These are phyloP conservation scores for Leccinum holopus DNA, from an alignment of 1,284 basidiomycete genomes.

Conservation along the genomic window DNA sequence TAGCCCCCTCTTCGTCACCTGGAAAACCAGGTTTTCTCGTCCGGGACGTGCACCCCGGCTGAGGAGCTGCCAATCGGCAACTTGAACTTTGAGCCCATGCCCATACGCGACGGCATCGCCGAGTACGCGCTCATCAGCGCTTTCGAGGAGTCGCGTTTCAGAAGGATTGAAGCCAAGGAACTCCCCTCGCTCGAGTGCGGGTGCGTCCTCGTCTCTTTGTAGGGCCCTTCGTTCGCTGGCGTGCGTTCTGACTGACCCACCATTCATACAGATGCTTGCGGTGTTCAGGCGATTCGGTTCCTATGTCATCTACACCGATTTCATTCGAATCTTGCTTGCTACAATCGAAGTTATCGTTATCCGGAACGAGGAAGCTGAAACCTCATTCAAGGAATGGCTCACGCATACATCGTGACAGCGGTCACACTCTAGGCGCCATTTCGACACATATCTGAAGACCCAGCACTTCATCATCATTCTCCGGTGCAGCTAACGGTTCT, in stretches of 20 bases:
- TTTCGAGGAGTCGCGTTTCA: slow-evolving; percentile 70
- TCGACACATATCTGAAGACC: neutral
- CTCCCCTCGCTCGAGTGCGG: slow-evolving; percentile 80
- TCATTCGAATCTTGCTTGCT: neutral
- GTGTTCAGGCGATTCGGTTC: neutral
- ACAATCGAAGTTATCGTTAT: neutral
- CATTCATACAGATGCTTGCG: neutral
- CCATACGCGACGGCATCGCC: slow-evolving; percentile 73
- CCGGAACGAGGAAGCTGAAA: no score
- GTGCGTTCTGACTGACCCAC: neutral
- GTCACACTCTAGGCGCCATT: neutral
- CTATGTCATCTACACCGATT: neutral
- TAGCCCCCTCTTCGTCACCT: slow-evolving; percentile 96
- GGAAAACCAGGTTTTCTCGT: slow-evolving; percentile 74
- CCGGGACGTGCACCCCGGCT: slow-evolving; percentile 62
- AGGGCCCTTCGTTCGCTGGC: neutral
- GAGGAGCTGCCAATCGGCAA: slow-evolving; percentile 91
- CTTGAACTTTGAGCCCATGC: slow-evolving; percentile 66
- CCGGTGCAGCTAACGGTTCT: neutral
- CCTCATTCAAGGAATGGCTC: no score
- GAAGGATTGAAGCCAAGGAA: slow-evolving; percentile 73
- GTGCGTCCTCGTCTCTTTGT: slow-evolving; percentile 48
- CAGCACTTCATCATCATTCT: neutral
- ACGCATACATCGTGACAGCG: neutral
- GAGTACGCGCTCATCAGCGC: slow-evolving; percentile 92